Evolutionary conservation across 2,329 filamentous ascomycete species (phyloP).

Genomic region (Coniella vitis): DNA sequence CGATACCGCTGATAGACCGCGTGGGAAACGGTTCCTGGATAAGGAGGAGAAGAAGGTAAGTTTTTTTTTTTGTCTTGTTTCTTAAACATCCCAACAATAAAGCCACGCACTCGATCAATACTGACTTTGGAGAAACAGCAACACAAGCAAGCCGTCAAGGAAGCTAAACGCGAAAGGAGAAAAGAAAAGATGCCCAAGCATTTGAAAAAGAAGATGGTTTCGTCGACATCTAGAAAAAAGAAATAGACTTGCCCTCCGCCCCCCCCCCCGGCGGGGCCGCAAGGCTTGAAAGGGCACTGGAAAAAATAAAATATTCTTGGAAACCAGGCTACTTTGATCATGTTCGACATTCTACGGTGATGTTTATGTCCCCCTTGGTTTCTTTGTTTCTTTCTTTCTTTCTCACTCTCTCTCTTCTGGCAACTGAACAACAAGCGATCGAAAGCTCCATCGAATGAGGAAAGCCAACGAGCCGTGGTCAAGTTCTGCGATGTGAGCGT

Average conservation of each 20-base stretch:
- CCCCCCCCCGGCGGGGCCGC: no score
- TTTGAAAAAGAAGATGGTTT: slow-evolving; percentile 82
- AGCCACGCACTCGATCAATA: no score
- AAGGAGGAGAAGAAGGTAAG: slow-evolving; percentile 77
- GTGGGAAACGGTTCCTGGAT: slow-evolving; percentile 82
- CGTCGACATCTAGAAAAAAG: slow-evolving; percentile 55
- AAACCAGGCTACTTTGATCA: no score
- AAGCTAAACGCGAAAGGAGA: slow-evolving; percentile 88
- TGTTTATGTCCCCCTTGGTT: slow-evolving; percentile 15
- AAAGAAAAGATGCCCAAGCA: slow-evolving; percentile 96
- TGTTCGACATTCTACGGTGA: no score
- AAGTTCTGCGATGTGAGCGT: slow-evolving; percentile 16
- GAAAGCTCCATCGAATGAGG: slow-evolving; percentile 22
- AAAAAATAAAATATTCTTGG: no score
- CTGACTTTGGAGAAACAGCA: slow-evolving; percentile 27
- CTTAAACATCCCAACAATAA: no score
- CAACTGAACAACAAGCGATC: no score
- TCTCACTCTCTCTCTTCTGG: no score
- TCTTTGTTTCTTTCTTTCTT: neutral
- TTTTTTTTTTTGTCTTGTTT: slow-evolving; percentile 14
- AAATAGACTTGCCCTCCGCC: slow-evolving; percentile 34
- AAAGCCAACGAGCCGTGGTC: slow-evolving; percentile 18
- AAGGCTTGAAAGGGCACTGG: no score
- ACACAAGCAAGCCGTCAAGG: slow-evolving; percentile 88
- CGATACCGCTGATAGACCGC: slow-evolving; percentile 62